Evolutionary conservation across 1,139 yeast species (phyloP), one percentile per base, ranked within the genome.

Genomic region (Debaryomyces subglobosus): DNA sequence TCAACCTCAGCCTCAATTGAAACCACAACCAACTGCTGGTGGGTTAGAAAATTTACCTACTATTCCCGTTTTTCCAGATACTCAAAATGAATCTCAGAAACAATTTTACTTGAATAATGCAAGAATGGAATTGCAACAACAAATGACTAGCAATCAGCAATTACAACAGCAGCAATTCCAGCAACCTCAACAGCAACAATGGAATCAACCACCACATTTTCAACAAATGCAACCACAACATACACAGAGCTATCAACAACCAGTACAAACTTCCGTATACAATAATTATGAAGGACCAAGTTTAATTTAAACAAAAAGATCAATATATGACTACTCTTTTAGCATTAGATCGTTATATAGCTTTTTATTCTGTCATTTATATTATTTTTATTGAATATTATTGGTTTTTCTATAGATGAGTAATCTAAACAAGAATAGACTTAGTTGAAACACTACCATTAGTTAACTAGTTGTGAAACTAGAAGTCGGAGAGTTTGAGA

Each of bases 21-120:
- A 70, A 50, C 70, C 75, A 10, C 86, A 81, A 57, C 74, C 79
- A 3, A 84, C 89, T 2, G 86, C 88, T 18, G 90, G 89, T 4
- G 90, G 90, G 0, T 72, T 82, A 50, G 90, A 85, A 60, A 70
- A 71, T 47, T 57, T 84, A 36, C 85, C 85, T 3, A 84, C 89
- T 0, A 64, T 81, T 3, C 78, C 89, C 3, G 86, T 84, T 1
- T 85, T 85, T 58, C 89, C 89, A 0, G 81, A 82, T 54, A 84
- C 89, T 7, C 82, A 78, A 58, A 68, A 63, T 49, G 75, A 71
- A 38, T 71, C 67, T 24, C 70, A 65, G 44, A 66, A 65, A 45
- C 74, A 76, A 46, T 67, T 61, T 39, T 67, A 61, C 52, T 63
- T 74, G 54, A 60, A 65, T 44, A 66, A 68, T 49, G 82, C 83